Base-by-base conservation (phyloP, 345 rosid species). In the Lepidium didymum region DNA sequence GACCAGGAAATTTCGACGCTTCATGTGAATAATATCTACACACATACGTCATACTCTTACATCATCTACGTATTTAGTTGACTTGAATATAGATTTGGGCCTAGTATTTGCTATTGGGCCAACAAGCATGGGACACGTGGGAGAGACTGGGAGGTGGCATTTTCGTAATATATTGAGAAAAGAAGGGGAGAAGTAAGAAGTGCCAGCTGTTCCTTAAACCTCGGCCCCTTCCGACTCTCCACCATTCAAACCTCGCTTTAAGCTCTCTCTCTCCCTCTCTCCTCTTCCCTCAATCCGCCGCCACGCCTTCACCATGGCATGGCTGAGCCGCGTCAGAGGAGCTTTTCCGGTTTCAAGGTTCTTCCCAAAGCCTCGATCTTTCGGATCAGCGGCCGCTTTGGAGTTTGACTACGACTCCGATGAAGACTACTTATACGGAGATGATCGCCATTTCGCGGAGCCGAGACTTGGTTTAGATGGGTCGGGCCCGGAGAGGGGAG, bases 341-440 rank as follows among this genome's bases (percentile, higher is more conserved):
- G 70, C 75, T 58, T 63, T 70, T 10, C 62, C 75, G 8, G 29
- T 34, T 2, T 10, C 74, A 16, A 72, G 70, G 21, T 57, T 82
- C 14, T 54, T 57, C 8, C 14, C 52, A 5, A 27, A 55, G 6
- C 46, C 45, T 51, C 84, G 87, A 51, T 56, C 80, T 40, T 87
- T 78, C 37, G 92, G 87, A 56, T 87, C 96, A 77, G 84, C 89
- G 23, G 87, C 85, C 3, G 91, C 93, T 3, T 63, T 77, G 54
- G 81, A 57, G 67, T 69, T 84, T 52, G 84, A 78, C 58, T 77
- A 79, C 74, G 85, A 84, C 46, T 75, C 76, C 42, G 83, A 84
- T 35, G 83, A 77, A 27, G 89, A 89, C 45, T 81, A 74, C 19
- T 68, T 60, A 51, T 71, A 81, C 43, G 74, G 75, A n/a, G 86